Base-by-base conservation (phyloP, 306 rosid species). In the Aeschynomene evenia region DNA sequence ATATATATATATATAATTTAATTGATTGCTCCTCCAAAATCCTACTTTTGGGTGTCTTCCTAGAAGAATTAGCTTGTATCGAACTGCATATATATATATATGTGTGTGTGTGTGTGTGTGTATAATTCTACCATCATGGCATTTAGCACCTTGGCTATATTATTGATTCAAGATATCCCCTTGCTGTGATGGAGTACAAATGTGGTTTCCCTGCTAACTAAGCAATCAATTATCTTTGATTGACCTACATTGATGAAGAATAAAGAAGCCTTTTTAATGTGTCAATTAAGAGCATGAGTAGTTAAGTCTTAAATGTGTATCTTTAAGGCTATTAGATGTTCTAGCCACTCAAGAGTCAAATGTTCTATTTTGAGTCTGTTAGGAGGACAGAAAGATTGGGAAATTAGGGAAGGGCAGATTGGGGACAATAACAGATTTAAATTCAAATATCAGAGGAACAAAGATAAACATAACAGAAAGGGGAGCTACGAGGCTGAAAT, bases 301-400 rank as follows among this genome's bases (percentile, higher is more conserved):
- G 51, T 68, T 34, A 34, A 68, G 28, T 68, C 52, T 68, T 68
- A 34, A 20, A 21, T 51, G 22, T 34, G 7, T 52, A 43, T 21
- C 23, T 21, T 52, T 33, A 51, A 51, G 51, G 19, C 50, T 33
- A 52, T 12, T 24, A 50, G 28, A 10, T 65, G 31, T 28, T 15
- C 29, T 19, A 19, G 33, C 39, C 29, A 45, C 40, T 64, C 26
- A 45, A 24, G 42, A 46, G 22, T 45, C 56, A 3, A n/a, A 11
- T 45, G 12, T 64, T 46, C 7, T 26, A 24, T 33, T 8, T 7
- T n/a, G n/a, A n/a, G n/a, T n/a, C n/a, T n/a, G n/a, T n/a, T n/a
- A n/a, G n/a, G n/a, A n/a, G n/a, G n/a, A n/a, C n/a, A n/a, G n/a
- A n/a, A n/a, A n/a, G n/a, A n/a, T n/a, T n/a, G n/a, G n/a, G n/a